Evolutionary conservation across 768 basidiomycete species (phyloP), one percentile per base, ranked within the genome.

Genomic region (Pluteus cervinus): DNA sequence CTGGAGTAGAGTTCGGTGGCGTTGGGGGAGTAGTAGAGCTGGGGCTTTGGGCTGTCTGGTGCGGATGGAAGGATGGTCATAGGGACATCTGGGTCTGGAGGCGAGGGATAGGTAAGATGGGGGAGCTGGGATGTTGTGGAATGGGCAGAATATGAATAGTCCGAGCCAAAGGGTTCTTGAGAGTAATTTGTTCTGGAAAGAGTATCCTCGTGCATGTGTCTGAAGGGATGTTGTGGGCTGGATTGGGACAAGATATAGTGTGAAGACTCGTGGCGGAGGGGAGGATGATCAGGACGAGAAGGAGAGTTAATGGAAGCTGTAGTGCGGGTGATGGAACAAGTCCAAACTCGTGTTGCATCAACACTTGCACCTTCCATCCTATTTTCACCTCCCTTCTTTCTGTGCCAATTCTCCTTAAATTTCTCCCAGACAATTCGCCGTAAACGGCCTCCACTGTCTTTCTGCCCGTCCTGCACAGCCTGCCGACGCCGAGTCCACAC

Each of bases 1-100:
- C 71, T 77, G 46, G 61, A 65, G 45, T 70, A 81, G 29, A 75
- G 62, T 45, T 76, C 69, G 20, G 71, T 66, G n/a, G 78, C 67
- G 33, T 68, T 69, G 1, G 71, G 69, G 1, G 74, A 61, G 46
- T 71, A 74, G 47, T 63, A 71, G 3, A 65, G 48, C 36, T 75
- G 69, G 25, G 61, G 66, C 42, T 68, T 69, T 11, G 71, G 55
- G 5, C 51, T 55, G 33, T 54, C 56, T 15, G 35, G 55, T 37
- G 40, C 48, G 43, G 40, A 46, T 42, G 40, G 29, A 33, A 34
- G 30, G 37, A 29, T 40, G 44, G 14, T 29, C 44, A 45, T 47
- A 41, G 57, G 48, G 1, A 59, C 35, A 29, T 42, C 12, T 29
- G 53, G 21, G 49, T 53, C 42, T 39, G 56, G 44, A 40, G 52